These are phyloP conservation scores for Tricholoma hemisulphureum DNA, from an alignment of 768 basidiomycete species.

Conservation along the genomic window DNA sequence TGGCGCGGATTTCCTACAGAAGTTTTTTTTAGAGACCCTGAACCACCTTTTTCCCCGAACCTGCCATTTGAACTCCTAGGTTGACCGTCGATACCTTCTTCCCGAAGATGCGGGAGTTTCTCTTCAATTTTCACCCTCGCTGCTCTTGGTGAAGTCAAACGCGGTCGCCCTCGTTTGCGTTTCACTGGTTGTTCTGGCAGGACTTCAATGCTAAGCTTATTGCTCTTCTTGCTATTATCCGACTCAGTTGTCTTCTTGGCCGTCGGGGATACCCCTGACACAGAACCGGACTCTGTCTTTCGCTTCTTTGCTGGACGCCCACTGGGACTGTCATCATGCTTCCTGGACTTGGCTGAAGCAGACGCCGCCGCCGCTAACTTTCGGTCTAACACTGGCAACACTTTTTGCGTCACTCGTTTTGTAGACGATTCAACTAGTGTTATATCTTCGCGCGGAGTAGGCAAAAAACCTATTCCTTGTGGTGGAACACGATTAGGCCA, in stretches of 20 bases:
- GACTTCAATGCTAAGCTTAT: constrained; percentile 10
- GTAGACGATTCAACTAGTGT: constrained; percentile 47
- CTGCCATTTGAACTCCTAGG: constrained; percentile 65
- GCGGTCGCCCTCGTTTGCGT: constrained; percentile 44
- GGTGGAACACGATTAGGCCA: constrained; percentile 69
- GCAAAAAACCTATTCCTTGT: constrained; percentile 42
- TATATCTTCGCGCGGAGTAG: constrained; percentile 53
- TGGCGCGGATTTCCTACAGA: constrained; percentile 1
- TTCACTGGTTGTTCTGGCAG: constrained; percentile 19
- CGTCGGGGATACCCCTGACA: constrained; percentile 26
- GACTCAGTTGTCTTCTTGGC: constrained; percentile 12
- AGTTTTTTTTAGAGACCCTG: constrained; percentile 32
- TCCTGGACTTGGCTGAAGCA: constrained; percentile 28
- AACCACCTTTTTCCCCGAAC: constrained; percentile 61
- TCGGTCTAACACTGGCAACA: constrained; percentile 48
- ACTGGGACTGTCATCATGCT: constrained; percentile 33
- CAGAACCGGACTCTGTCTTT: constrained; percentile 40
- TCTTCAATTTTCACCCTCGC: constrained; percentile 17
- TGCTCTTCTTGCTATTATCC: constrained; percentile 11
- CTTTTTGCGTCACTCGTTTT: constrained; percentile 51
- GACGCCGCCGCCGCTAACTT: constrained; percentile 47
- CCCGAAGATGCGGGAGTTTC: constrained; percentile 13
- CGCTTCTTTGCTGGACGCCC: constrained; percentile 47
- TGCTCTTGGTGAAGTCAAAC: constrained; percentile 30
- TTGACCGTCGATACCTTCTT: constrained; percentile 40